A percentile compares a stretch with the other conserved stretches of the same genome.
phyloP scores from a whole-genome alignment of 2,329 filamentous ascomycete species.

The Elsinoe ampelina region DNA sequence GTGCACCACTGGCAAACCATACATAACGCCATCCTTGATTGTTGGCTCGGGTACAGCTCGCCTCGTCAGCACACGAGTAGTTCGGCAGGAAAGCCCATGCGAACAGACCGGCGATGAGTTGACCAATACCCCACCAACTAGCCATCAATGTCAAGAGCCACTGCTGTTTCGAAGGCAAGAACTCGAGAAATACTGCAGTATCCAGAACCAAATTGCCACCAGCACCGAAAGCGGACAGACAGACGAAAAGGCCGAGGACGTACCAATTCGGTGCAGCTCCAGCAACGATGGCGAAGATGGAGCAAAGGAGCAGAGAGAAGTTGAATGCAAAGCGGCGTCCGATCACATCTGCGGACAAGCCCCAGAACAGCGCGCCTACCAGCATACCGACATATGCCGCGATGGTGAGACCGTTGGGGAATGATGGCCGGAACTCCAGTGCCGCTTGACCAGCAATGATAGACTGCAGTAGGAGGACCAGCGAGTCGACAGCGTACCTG shows the following conservation, averaged over 20 bases:
- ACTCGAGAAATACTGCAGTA: conserved; percentile 51
- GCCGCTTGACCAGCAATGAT: conserved; percentile 52
- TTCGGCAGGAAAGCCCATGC: conserved; percentile 46
- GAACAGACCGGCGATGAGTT: conserved; percentile 45
- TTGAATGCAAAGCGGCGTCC: conserved; percentile 62
- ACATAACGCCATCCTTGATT: conserved; percentile 52
- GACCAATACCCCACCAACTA: conserved; percentile 46
- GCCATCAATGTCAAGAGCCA: conserved; percentile 58
- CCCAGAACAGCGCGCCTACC: conserved; percentile 57
- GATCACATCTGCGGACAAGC: conserved; percentile 57
- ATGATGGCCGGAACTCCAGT: conserved; percentile 50
- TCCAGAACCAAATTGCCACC: conserved; percentile 57
- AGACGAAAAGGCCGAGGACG: conserved; percentile 54
- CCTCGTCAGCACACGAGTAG: conserved; percentile 39
- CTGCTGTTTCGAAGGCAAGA: conserved; percentile 48
- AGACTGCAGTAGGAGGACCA: conserved; percentile 52
- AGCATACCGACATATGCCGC: conserved; percentile 50
- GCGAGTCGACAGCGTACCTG: conserved; percentile 49
- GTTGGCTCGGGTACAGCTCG: conserved; percentile 40
- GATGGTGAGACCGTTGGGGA: conserved; percentile 47
- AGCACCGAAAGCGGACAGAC: conserved; percentile 53
- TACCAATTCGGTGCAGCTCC: conserved; percentile 60
- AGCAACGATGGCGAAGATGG: conserved; percentile 53
- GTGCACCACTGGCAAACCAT: conserved; percentile 43
- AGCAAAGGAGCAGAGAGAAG: conserved; percentile 53